These are phyloP conservation scores for Solanum medicagineum DNA, from an alignment of 257 asterid species.

Conservation along the genomic window DNA sequence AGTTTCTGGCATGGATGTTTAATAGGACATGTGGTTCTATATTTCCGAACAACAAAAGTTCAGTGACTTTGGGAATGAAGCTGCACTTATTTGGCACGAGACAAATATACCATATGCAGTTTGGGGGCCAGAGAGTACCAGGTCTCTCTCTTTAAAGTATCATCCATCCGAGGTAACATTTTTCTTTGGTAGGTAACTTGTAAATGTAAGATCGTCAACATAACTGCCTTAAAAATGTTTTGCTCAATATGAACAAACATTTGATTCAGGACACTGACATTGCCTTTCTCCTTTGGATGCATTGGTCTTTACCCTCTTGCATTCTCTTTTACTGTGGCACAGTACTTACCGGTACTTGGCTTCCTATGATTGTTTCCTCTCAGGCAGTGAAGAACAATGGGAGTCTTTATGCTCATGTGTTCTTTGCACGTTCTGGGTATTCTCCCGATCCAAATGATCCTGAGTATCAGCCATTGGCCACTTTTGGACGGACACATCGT, in stretches of 20 bases:
- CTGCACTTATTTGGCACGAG: conserved; percentile 89
- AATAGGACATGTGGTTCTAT: conserved; percentile 94
- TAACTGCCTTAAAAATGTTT: not conserved
- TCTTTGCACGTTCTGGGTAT: conserved; percentile 89
- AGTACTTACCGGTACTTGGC: not conserved
- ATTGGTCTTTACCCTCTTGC: not conserved
- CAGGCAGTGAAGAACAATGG: conserved; percentile 86
- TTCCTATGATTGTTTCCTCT: conserved; percentile 1
- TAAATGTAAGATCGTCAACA: not conserved
- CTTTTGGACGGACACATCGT: conserved; percentile 74
- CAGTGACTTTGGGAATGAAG: conserved; percentile 68
- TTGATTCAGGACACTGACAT: not conserved
- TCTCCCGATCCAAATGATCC: conserved; percentile 85
- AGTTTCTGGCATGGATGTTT: not conserved
- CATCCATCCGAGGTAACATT: conserved; percentile 65
- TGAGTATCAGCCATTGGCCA: conserved; percentile 80
- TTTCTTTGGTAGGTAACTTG: not conserved
- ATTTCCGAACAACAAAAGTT: conserved; percentile 67
- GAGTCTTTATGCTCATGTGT: conserved; percentile 85
- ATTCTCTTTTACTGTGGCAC: not conserved
- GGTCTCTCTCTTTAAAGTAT: conserved; percentile 63
- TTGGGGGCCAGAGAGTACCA: conserved; percentile 72
- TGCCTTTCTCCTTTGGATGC: not conserved
- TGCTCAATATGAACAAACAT: not conserved
- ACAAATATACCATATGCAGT: conserved; percentile 91